Base-by-base conservation (phyloP, 129 eudicot genomes). In the Helianthus tuberosus region DNA sequence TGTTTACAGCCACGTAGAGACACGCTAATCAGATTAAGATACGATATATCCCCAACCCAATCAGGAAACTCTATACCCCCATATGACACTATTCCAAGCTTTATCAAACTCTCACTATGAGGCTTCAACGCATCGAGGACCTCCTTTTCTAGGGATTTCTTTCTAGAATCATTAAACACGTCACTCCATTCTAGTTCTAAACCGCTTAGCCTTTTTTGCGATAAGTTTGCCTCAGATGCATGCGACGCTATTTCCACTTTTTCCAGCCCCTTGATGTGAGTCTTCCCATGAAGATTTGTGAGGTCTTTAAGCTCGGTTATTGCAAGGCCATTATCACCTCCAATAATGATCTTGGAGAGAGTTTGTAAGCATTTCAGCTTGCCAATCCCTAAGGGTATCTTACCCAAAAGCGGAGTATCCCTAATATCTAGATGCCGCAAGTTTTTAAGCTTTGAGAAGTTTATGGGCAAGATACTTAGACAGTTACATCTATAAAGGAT, bases 161-260 rank as follows among this genome's bases (percentile, higher is more conserved):
- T 68, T 68, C 59, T 7, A 48, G 73, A 49, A 48, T 13, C 57
- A 68, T 49, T 14, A 23, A 29, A 68, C 44, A 48, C 46, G 2
- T 68, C 60, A 49, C 59, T 35, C 60, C 73, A 68, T 68, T 27
- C 44, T 6, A 68, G 17, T 13, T 68, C 11, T 49, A 68, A 68
- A 11, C 23, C 14, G 14, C 1, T 3, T 49, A 47, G 13, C 8
- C 14, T 67, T 12, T 67, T 67, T 48, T 23, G 44, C 8, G 15
- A 48, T 17, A 67, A 23, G 72, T 67, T 67, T 6, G 66, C 66
- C 43, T 27, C 66, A 0, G 10, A 0, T 60, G 43, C 66, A 27
- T 67, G 16, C 5, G 6, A 6, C 5, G 44, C 25, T 0, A 4
- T 67, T 48, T 8, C 11, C 17, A 67, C 72, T 67, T 48, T 67